These are phyloP conservation scores for Trichoderma gracile DNA, from an alignment of 2,329 filamentous ascomycete species.

Conservation along the genomic window DNA sequence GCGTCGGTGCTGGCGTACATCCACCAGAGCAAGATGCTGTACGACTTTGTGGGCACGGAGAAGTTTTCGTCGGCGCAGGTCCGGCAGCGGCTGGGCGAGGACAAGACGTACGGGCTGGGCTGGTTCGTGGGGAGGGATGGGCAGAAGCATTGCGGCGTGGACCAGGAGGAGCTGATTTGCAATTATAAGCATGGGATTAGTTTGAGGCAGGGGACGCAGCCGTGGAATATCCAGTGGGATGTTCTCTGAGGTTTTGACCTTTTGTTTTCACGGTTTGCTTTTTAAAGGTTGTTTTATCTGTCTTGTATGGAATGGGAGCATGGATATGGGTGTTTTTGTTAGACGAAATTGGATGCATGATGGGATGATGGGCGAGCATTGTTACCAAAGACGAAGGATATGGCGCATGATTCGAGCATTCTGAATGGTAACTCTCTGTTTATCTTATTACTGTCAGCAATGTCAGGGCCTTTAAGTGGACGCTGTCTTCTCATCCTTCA, in stretches of 20 bases:
- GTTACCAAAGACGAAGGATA: no score
- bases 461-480: no score
- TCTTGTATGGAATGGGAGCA: neutral
- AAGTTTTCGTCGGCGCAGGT: slow-evolving; percentile 62
- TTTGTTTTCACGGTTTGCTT: neutral
- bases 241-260: slow-evolving; percentile 31
- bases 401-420: no score
- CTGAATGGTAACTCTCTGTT: no score
- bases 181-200: slow-evolving; percentile 65
- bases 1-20: slow-evolving; percentile 75
- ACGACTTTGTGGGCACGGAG: slow-evolving; percentile 70
- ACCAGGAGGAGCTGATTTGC: slow-evolving; percentile 70
- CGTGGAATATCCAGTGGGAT: slow-evolving; percentile 52
- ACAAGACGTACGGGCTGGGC: slow-evolving; percentile 71
- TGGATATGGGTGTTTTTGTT: neutral
- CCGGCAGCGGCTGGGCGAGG: slow-evolving; percentile 57
- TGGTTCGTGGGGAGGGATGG: slow-evolving; percentile 76
- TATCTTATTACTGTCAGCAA: no score
- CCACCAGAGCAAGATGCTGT: slow-evolving; percentile 78
- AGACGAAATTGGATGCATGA: slow-evolving; percentile 7
- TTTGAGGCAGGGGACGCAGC: slow-evolving; percentile 50
- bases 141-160: slow-evolving; percentile 72
- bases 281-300: neutral
- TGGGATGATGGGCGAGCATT: neutral
- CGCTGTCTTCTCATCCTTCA: no score